Conservation (phyloP, 2,329 filamentous ascomycete genomes). For the Dactylellina leptospora region DNA sequence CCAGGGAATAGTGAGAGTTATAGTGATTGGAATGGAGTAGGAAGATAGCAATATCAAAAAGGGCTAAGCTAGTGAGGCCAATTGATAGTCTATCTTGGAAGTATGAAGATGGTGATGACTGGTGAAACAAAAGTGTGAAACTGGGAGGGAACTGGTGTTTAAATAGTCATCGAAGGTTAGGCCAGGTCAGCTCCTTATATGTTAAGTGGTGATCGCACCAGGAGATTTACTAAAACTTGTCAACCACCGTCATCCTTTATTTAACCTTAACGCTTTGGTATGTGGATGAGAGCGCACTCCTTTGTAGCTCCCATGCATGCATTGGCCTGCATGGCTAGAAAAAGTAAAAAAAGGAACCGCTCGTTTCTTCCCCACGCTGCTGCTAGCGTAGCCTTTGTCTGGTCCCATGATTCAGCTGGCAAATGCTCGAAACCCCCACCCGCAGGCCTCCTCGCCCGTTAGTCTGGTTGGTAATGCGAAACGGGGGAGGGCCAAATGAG, state of each 20-base stretch:
- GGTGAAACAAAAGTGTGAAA: constrained; percentile 47
- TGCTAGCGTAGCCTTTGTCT: constrained; percentile 40
- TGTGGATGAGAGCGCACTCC: constrained; percentile 46
- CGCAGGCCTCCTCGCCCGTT: constrained; percentile 42
- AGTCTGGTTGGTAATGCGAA: constrained; percentile 53
- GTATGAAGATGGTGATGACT: constrained; percentile 29
- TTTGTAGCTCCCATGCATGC: constrained; percentile 44
- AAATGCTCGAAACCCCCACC: constrained; percentile 49
- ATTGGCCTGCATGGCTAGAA: constrained; percentile 50
- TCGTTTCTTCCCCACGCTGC: constrained; percentile 52
- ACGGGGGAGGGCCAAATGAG: constrained; percentile 40
- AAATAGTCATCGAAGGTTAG: constrained; percentile 31
- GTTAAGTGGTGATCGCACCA: constrained; percentile 38
- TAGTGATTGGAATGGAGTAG: not conserved
- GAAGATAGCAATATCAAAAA: constrained; percentile 18
- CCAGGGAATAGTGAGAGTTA: not conserved
- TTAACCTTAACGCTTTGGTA: constrained; percentile 26
- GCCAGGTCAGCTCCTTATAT: constrained; percentile 31
- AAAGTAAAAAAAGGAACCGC: constrained; percentile 51
- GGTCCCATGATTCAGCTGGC: constrained; percentile 54
- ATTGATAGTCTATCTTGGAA: constrained; percentile 36
- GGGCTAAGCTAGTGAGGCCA: not conserved
- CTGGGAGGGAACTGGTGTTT: constrained; percentile 37
- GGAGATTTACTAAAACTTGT: constrained; percentile 42
- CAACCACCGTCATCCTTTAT: constrained; percentile 40